Base-by-base conservation (phyloP, 768 basidiomycete genomes). In the Hygrocybe punicea region DNA sequence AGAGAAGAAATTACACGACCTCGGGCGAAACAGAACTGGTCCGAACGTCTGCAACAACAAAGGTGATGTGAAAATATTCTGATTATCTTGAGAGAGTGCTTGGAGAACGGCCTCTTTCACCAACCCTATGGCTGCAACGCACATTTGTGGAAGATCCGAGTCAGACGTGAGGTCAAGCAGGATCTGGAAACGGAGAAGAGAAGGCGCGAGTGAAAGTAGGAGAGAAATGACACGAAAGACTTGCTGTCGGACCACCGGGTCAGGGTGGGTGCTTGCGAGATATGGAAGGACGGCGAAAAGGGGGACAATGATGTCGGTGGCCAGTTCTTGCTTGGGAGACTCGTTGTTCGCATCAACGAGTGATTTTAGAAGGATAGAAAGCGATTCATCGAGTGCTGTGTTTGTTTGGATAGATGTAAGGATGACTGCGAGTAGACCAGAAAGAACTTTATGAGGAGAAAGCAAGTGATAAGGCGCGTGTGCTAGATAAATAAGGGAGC, bases 31-130 rank as follows among this genome's bases (percentile, higher is more conserved):
- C 2, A 91, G 58, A 13, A 84, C 72, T 0, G 81, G 77, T 0
- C 85, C 87, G 53, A 91, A 81, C 0, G 75, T 73, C 39, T 78
- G 77, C 42, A 90, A 61, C 55, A 91, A 77, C 21, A 76, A 58
- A 0, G 81, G 76, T 2, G 85, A 83, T 0, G 78, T 77, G 55
- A 91, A 86, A 1, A 80, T 60, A 37, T 77, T 78, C 24, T 69
- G 62, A 42, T 59, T 59, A 2, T 67, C 54, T 10, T 47, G 52
- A 10, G 71, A 60, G 8, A 80, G 68, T 0, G 77, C 81, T 49
- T 85, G 80, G 10, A 91, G 67, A 1, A 85, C 71, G 1, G 82
- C 81, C 51, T 91, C 87, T 65, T 86, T 87, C 1, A 89, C 76
- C 2, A 91, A 73, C 0, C 85, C 84, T 0, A 91, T 76, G 0